Base-by-base conservation (phyloP, 2,329 filamentous ascomycete species). In the Camillea tinctor region DNA sequence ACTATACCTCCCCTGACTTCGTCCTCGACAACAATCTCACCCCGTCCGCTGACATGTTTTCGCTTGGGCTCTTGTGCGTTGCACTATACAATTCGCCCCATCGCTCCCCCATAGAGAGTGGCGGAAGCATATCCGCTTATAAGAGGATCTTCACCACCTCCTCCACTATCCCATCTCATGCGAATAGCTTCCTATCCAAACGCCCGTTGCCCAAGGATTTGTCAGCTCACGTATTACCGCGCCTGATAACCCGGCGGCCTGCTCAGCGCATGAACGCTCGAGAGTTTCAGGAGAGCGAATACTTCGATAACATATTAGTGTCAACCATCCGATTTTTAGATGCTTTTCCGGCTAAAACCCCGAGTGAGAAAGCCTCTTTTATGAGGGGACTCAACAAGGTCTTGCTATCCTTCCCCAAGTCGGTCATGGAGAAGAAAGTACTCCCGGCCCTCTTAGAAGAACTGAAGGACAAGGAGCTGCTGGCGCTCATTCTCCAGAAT, bases 291-390 rank as follows among this genome's bases (percentile, higher is more conserved):
- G 87, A 97, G 74, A 96, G 93, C 70, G 88, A 92, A 66, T 99
- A 96, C 73, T 99, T 99, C 73, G 93, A 99, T 76, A 99, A 98
- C 70, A 91, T 98, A 52, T 81, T 99, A 4, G 92, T 99, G 21
- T 97, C 93, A 0, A 97, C 95, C 0, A 97, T 99, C 63, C 91
- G 95, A 13, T 99, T 99, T 71, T 80, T 99, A 23, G 95, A 99
- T 69, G 85, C 88, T 0, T 86, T 99, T 60, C 94, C 95, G 0
- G 91, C 92, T 36, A 99, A 99, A 78, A 97, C 93, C 1, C 84
- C 91, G 0, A 91, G 87, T 63, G 95, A 99, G 72, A 99, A 99
- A 74, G 84, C 89, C 6, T 89, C 93, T 60, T 99, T 99, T 73
- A 86, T 99, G 84, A 87, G 92, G 57, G 95, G 95, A 0, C 80